Base-by-base conservation (phyloP, 2,329 filamentous ascomycete genomes). In the Penicillium sp. region DNA sequence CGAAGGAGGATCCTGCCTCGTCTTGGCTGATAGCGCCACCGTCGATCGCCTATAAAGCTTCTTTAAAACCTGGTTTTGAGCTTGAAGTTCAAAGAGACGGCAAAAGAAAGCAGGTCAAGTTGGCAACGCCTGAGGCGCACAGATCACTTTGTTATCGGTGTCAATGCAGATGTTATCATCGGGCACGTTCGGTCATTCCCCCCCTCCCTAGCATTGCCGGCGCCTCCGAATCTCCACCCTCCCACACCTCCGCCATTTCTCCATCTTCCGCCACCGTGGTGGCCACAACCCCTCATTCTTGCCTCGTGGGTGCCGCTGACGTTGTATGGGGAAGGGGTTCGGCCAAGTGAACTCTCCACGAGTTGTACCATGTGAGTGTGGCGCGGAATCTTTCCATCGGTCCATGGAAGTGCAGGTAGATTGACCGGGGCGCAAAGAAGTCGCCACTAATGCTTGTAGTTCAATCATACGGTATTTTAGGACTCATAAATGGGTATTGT, bases 211-310 rank as follows among this genome's bases (percentile, higher is more conserved):
- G 54, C 49, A 49, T 61, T 56, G 27, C 58, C 60, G 60, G 55
- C 6, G 49, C 55, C 38, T 61, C 60, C 60, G 58, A 59, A n/a
- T 42, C 42, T 29, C 42, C 59, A 48, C 47, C 47, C 23, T 36
- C 39, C 53, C 39, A 51, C 53, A 45, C 41, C 54, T 57, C 49
- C 42, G 35, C 49, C 42, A 47, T 53, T 45, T 57, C 49, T 48
- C 49, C 49, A 53, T n/a, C 38, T 52, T 52, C 29, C 6, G n/a
- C 50, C 21, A 35, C 38, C 1, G 23, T 27, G 49, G 19, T 41
- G 31, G 49, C 54, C 31, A 49, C n/a, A 19, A 12, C 41, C 39
- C 12, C 49, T 19, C 39, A 10, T 51, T 44, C 25, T 29, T 47
- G 25, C 55, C 43, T 57, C 49, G 43, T 53, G 42, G 55, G n/a